Conservation (phyloP, 768 basidiomycete species). For the Phallus indusiatus region DNA sequence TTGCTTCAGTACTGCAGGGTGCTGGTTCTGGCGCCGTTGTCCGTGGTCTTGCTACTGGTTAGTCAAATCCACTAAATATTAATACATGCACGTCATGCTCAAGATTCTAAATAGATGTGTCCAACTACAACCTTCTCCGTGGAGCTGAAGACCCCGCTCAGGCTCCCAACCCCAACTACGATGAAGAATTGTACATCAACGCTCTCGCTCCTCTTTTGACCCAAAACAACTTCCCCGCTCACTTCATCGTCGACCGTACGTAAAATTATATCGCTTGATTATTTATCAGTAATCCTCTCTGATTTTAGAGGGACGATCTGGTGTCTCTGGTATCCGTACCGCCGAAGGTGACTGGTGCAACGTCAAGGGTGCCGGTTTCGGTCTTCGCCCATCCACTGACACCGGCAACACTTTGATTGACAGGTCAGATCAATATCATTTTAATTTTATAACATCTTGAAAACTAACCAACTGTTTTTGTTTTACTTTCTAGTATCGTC, state of each 20-base stretch:
- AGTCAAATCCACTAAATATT: too few relatives aligned
- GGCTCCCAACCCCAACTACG: constrained; percentile 49
- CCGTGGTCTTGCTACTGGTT: constrained; percentile 51
- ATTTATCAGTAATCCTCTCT: too few relatives aligned
- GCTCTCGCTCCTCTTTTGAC: constrained; percentile 40
- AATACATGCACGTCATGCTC: too few relatives aligned
- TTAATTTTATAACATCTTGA: too few relatives aligned
- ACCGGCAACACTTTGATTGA: constrained; percentile 47
- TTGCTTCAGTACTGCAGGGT: constrained; percentile 36
- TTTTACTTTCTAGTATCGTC: constrained; percentile 40
- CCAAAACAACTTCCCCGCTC: constrained; percentile 40
- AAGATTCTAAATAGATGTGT: constrained; percentile 18
- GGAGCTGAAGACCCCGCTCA: constrained; percentile 51
- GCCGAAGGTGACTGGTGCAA: constrained; percentile 66
- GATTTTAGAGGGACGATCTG: constrained; percentile 45
- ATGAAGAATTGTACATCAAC: constrained; percentile 51
- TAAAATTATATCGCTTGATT: too few relatives aligned
- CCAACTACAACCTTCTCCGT: constrained; percentile 32
- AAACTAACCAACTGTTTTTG: too few relatives aligned
- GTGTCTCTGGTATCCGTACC: constrained; percentile 49
- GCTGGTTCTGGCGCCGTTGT: constrained; percentile 49
- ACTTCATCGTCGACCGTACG: constrained; percentile 51
- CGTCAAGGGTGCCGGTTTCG: constrained; percentile 54
- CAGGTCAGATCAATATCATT: too few relatives aligned
- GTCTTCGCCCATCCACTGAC: constrained; percentile 46